phyloP scores from a whole-genome alignment of 108 stramenopile species.

The Nannochloropsis granulata region DNA sequence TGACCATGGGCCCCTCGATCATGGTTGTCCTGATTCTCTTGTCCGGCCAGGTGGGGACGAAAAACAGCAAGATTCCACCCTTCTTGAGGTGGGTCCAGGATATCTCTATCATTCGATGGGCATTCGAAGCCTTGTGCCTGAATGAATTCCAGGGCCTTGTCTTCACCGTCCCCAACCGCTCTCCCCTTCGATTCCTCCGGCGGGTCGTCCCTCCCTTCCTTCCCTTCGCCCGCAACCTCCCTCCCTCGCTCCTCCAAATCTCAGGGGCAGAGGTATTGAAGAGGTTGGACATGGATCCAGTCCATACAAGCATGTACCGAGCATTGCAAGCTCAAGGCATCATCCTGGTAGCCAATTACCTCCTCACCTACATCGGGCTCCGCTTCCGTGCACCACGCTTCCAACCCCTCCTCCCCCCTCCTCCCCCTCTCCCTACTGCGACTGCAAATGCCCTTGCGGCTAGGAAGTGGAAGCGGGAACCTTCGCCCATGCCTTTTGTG shows the following conservation, averaged over 20 bases:
- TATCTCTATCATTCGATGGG: constrained; percentile 60
- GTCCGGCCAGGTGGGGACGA: constrained; percentile 66
- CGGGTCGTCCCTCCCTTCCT: not conserved
- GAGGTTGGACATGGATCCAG: not conserved
- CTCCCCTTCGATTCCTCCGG: not conserved
- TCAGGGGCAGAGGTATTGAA: not conserved
- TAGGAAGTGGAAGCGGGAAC: no score
- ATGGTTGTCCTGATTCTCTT: constrained; percentile 73
- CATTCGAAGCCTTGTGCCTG: constrained; percentile 57
- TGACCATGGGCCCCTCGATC: constrained; percentile 61
- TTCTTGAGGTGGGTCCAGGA: constrained; percentile 52
- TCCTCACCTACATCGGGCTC: not conserved
- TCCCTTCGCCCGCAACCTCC: not conserved
- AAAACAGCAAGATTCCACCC: constrained; percentile 58
- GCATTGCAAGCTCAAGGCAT: not conserved
- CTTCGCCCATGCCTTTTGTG: no score
- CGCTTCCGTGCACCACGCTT: not conserved
- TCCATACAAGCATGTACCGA: not conserved
- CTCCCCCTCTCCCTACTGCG: not conserved
- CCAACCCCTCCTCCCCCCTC: not conserved
- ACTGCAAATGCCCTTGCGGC: not conserved
- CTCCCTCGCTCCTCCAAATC: not conserved
- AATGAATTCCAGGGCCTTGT: constrained; percentile 65
- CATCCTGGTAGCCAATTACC: not conserved
- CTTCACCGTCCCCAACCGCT: constrained; percentile 23